Evolutionary conservation across 345 rosid genomes (phyloP), one percentile per base, ranked within the genome.

Genomic region (Lumnitzera racemosa): DNA sequence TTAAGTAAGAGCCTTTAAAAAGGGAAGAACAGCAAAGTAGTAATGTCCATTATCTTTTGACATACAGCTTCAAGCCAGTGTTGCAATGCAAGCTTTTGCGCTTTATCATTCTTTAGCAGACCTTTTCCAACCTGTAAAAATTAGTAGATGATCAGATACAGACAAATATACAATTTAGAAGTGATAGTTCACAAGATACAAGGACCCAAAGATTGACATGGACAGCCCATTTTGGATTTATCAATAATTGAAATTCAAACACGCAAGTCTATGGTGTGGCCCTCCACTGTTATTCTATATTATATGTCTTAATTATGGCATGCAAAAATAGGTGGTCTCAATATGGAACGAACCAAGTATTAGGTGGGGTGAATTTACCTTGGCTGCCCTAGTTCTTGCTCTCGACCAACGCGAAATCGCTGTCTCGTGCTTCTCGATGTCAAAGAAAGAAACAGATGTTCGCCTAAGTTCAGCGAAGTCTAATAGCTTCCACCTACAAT

Each of bases 21-120:
- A 20, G 61, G 31, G 41, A 14, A 10, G 5, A 56, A 54, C 12
- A 13, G 15, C 8, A 48, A 16, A 51, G 16, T 57, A 24, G 20
- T 46, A 46, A 48, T 20, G 7, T 53, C 12, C 55, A 53, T 25
- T 15, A 62, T 16, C 31, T 15, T 36, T n/a, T 50, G 50, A 78
- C 97, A 76, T 77, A 94, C 99, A 5, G 99, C 99, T 71, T 90
- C 99, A 63, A 94, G 97, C 99, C 97, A 94, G 68, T 94, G 97
- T 65, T 88, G 90, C 58, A 78, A 66, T 65, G 91, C 86, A 71
- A 90, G 86, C 68, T 84, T 88, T 56, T 67, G 89, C 71, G 96
- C 99, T 58, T 77, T 86, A 56, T 79, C 91, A 56, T 88, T 88
- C 89, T 88, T 88, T 5, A 88, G 85, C 62, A 95, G 82, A 47